phyloP scores from a whole-genome alignment of 164 flowering plant species.

The Aristolochia fimbriata region DNA sequence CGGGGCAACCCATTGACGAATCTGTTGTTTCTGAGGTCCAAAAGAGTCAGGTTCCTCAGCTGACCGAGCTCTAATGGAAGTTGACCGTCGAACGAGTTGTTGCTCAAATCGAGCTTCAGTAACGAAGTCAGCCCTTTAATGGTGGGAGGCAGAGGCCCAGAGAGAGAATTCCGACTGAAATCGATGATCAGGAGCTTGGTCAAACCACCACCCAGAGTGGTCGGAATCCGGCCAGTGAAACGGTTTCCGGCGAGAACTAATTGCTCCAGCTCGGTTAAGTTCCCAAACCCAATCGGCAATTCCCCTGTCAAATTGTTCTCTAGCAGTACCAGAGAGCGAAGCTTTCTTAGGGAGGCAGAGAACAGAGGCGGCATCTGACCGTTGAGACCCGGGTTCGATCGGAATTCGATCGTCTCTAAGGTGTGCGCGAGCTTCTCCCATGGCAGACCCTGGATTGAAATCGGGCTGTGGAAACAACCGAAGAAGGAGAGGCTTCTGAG shows the following conservation, averaged over 20 bases:
- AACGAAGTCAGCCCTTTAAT: constrained; percentile 57
- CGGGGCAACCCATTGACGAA: constrained; percentile 54
- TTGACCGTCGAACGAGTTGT: constrained; percentile 48
- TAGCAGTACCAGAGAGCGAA: constrained; percentile 48
- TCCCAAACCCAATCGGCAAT: constrained; percentile 40
- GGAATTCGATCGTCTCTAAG: constrained; percentile 56
- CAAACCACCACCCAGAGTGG: constrained; percentile 31
- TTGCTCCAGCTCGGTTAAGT: constrained; percentile 27
- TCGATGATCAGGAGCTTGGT: constrained; percentile 58
- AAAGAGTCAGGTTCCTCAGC: constrained; percentile 57
- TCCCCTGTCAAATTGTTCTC: constrained; percentile 53
- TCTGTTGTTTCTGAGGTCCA: constrained; percentile 67
- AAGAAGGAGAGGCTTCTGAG: constrained; percentile 54
- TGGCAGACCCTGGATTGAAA: constrained; percentile 25
- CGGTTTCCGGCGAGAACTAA: constrained; percentile 51
- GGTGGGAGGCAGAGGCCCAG: constrained; percentile 49
- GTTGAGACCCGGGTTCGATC: constrained; percentile 59
- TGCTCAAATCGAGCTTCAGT: constrained; percentile 79
- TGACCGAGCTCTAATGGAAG: constrained; percentile 41
- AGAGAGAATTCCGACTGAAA: constrained; percentile 54
- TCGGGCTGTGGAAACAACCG: constrained; percentile 42
- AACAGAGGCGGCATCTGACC: constrained; percentile 46
- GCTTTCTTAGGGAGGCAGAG: constrained; percentile 39
- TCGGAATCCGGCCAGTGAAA: constrained; percentile 45
- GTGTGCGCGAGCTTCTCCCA: constrained; percentile 44